Percentiles rank a stretch among this genome's conserved stretches.
Evolutionary conservation across 768 basidiomycete genomes (phyloP).

Genomic region (Boletus vermiculosoides): DNA sequence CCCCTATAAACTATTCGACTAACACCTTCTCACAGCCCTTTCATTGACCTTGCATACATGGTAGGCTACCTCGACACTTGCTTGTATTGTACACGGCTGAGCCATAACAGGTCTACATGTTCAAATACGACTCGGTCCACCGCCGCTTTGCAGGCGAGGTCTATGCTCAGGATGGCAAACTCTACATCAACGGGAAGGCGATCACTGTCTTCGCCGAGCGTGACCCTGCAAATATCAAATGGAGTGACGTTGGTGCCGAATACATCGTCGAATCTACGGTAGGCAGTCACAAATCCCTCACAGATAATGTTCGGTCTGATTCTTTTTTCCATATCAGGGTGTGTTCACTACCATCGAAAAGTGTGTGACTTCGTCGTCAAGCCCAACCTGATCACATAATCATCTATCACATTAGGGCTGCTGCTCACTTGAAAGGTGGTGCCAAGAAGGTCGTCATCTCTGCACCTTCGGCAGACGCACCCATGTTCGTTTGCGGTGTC

Average conservation of each 20-base stretch:
- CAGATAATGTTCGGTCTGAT: conserved; percentile 1
- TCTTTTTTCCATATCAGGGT: conserved; percentile 48
- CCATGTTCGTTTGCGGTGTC: conserved; percentile 94
- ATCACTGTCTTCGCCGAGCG: conserved; percentile 81
- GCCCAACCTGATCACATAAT: conserved; percentile 1
- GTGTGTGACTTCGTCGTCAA: conserved; percentile 36
- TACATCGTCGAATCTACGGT: conserved; percentile 98
- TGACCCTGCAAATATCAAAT: conserved; percentile 83
- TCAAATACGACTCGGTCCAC: conserved; percentile 95
- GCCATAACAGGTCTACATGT: conserved; percentile 83
- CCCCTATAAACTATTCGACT: background rate
- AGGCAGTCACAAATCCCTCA: conserved; percentile 25
- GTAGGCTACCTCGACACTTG: conserved; percentile 38
- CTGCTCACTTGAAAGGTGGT: conserved; percentile 93
- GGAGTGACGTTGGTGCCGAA: conserved; percentile 77
- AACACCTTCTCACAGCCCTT: conserved; percentile 59
- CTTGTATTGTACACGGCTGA: background rate
- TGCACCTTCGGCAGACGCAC: conserved; percentile 95
- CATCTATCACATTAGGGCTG: conserved; percentile 53
- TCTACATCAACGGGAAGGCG: conserved; percentile 75
- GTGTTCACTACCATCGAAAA: conserved; percentile 97
- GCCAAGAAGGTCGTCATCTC: conserved; percentile 99
- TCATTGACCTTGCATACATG: conserved; percentile 98
- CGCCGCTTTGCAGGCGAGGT: conserved; percentile 88
- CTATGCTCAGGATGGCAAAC: conserved; percentile 83